A percentile compares a stretch with the other conserved stretches of the same genome.
Conservation (phyloP, 2,329 filamentous ascomycete genomes). For the Venturiaceae sp. region DNA sequence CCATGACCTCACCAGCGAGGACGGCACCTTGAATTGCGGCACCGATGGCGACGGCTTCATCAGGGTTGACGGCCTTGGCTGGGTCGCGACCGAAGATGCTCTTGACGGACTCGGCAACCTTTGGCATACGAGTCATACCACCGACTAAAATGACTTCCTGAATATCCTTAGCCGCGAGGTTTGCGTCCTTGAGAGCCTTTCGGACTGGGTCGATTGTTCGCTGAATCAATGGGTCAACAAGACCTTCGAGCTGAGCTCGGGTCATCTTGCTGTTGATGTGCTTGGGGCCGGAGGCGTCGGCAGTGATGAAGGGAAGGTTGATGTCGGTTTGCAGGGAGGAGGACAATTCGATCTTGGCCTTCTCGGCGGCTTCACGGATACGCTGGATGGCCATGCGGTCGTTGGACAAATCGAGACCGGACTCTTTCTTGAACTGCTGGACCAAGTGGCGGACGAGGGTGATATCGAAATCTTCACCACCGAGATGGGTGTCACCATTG, state of each 20-base stretch:
- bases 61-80: conserved; percentile 96
- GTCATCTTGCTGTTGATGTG: conserved; percentile 97
- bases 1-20: conserved; percentile 91
- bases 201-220: conserved; percentile 86
- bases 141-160: conserved; percentile 96
- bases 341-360: conserved; percentile 98
- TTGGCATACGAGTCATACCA: conserved; percentile 99
- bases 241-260: conserved; percentile 82
- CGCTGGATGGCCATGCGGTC: conserved; percentile 99
- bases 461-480: conserved; percentile 98
- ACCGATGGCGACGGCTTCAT: conserved; percentile 96
- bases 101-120: conserved; percentile 94
- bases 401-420: conserved; percentile 75
- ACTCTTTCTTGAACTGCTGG: conserved; percentile 93
- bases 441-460: conserved; percentile 88
- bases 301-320: conserved; percentile 97
- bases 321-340: conserved; percentile 94
- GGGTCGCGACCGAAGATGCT: conserved; percentile 92
- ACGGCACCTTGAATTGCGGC: conserved; percentile 96
- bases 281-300: conserved; percentile 89
- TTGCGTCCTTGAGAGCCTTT: conserved; percentile 94
- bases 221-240: conserved; percentile 82
- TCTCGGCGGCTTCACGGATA: conserved; percentile 97
- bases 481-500: conserved; percentile 96
- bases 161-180: conserved; percentile 83